Percentiles rank a stretch among this genome's conserved stretches.
These are phyloP conservation scores for Trypanosoma rangeli DNA, from an alignment of 208 protist genomes.

Conservation along the genomic window DNA sequence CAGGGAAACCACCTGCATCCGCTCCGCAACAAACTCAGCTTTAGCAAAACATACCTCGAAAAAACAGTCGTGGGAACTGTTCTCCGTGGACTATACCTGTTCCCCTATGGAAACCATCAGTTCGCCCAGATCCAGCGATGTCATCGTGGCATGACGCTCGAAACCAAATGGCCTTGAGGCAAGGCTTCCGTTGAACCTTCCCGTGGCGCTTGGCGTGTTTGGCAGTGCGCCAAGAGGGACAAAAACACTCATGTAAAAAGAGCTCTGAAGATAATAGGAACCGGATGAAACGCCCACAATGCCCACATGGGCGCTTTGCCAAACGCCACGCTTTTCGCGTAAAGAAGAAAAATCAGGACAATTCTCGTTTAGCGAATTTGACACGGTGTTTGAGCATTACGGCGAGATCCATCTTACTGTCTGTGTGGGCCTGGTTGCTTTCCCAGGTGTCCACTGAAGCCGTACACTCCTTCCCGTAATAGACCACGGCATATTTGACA, in stretches of 20 bases:
- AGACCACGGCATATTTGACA: conserved; percentile 8
- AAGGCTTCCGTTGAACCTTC: conserved; percentile 15
- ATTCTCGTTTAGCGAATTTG: background rate
- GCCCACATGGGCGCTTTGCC: conserved; percentile 25
- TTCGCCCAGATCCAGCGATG: background rate
- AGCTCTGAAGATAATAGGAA: conserved; percentile 15
- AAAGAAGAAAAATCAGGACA: background rate
- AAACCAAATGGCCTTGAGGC: conserved; percentile 15
- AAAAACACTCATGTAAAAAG: conserved; percentile 8
- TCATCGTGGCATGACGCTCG: background rate
- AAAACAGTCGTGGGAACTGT: conserved; percentile 11
- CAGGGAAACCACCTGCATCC: background rate
- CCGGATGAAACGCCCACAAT: conserved; percentile 10
- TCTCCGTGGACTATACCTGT: conserved; percentile 20
- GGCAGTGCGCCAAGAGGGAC: background rate
- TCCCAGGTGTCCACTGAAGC: conserved; percentile 19
- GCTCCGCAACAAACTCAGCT: conserved; percentile 8
- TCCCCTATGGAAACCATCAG: conserved; percentile 16
- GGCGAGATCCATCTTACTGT: conserved; percentile 2
- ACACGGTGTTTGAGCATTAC: conserved; percentile 9
- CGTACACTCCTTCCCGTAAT: conserved; percentile 21
- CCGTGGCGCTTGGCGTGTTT: background rate
- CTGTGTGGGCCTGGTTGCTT: background rate
- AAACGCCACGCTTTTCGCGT: conserved; percentile 7
- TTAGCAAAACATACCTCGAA: conserved; percentile 15